Evolutionary conservation across 2,329 filamentous ascomycete species (phyloP), one percentile per base, ranked within the genome.

Genomic region (Claviceps spartinae): DNA sequence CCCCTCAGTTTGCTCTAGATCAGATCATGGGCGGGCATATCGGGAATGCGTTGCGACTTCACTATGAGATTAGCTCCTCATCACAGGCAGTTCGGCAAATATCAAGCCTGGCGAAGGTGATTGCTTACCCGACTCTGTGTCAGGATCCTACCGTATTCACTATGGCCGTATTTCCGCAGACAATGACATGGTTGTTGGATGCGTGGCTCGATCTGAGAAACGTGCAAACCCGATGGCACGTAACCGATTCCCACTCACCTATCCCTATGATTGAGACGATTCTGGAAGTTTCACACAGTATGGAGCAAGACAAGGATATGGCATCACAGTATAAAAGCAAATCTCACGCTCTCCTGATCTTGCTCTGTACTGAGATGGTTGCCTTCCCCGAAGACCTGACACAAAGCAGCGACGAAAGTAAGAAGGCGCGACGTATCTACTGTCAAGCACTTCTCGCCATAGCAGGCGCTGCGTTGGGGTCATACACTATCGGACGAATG

Each of bases 111-210:
- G 61, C 72, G 11, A 67, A 65, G 14, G 67, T 77, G 8, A 59
- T 79, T 11, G 65, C 69, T 9, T 67, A 69, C 50, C 68, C 69
- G 22, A 57, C 73, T 5, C 46, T 66, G 7, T 67, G 64, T 9
- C 59, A 62, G n/a, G 63, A 65, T 18, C 50, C 62, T 4, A 61
- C 59, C 2, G 68, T 65, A 43, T 61, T 61, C 9, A 63, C 60
- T 34, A 57, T 61, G 11, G 60, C 64, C 16, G 63, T 62, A 52
- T 69, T 70, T 48, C 64, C 63, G 18, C 72, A 72, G 54, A 66
- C 67, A 53, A 61, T 68, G 0, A 67, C 71, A 13, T 78, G 75
- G 75, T 61, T 79, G 13, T 62, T 78, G 53, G 77, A 80, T 58
- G 67, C 68, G 6, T 63, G 72, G 55, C 65, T 73, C 38, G 66